A percentile compares a stretch with the other conserved stretches of the same genome.
phyloP scores from a whole-genome alignment of 331 rosid genomes.

The Erythrophleum ivorense region DNA sequence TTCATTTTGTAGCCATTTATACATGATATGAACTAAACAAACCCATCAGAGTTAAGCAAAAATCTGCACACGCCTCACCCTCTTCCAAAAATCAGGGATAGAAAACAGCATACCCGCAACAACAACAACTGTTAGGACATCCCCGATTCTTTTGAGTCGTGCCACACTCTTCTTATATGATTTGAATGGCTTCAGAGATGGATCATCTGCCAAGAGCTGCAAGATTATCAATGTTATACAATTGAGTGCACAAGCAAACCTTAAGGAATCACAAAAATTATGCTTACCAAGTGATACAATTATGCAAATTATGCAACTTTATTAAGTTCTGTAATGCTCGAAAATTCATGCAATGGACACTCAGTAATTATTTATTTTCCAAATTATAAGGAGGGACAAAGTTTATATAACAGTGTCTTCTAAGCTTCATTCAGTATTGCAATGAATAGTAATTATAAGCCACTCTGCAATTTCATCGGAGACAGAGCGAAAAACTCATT shows the following conservation, averaged over 20 bases:
- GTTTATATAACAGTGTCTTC: background rate
- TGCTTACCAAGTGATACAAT: background rate
- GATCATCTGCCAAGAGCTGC: constrained; percentile 74
- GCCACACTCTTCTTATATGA: constrained; percentile 62
- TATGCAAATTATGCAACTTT: background rate
- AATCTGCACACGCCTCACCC: background rate
- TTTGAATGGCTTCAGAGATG: constrained; percentile 58
- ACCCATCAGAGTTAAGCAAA: background rate
- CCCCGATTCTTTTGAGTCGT: constrained; percentile 53
- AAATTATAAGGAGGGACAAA: background rate
- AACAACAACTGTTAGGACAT: constrained; percentile 57
- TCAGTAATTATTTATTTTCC: background rate
- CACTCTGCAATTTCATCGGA: background rate
- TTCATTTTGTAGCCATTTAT: background rate
- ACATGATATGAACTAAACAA: background rate
- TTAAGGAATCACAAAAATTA: background rate
- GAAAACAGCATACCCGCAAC: constrained; percentile 57
- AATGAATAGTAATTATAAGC: background rate
- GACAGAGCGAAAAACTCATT: background rate
- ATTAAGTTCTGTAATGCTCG: background rate
- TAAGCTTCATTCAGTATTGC: background rate
- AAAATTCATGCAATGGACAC: background rate
- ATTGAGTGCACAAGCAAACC: constrained; percentile 9
- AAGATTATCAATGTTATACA: constrained; percentile 24
- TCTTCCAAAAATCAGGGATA: background rate